Conservation (phyloP, 2,329 filamentous ascomycete species). For the Aspergillus novofumigatus region DNA sequence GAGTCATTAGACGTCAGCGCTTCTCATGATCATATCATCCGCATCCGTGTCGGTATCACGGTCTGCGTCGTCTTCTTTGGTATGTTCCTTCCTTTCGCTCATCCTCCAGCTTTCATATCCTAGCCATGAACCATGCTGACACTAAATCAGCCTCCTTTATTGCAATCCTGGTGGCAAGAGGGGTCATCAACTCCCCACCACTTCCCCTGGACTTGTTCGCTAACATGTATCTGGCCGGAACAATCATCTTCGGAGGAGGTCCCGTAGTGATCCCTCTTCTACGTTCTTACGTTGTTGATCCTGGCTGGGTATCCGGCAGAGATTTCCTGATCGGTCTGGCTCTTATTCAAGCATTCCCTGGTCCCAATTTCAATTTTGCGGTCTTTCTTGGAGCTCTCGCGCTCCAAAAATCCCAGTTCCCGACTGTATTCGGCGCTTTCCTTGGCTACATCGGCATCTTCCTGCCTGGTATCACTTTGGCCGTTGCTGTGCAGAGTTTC, state of each 20-base stretch:
- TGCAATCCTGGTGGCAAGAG: constrained; percentile 49
- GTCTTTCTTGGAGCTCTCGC: constrained; percentile 55
- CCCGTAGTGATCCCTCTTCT: constrained; percentile 63
- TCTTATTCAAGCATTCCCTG: constrained; percentile 66
- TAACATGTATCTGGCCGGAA: constrained; percentile 70
- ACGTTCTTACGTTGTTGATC: constrained; percentile 57
- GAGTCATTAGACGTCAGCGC: neutral
- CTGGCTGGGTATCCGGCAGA: constrained; percentile 65
- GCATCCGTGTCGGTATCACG: constrained; percentile 32
- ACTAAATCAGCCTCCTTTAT: constrained; percentile 48
- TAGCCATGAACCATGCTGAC: neutral
- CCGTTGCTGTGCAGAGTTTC: constrained; percentile 42
- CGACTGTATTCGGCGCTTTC: constrained; percentile 45
- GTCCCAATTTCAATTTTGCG: constrained; percentile 51
- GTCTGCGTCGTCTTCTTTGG: constrained; percentile 49
- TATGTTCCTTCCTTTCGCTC: constrained; percentile 16
- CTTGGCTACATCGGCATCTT: constrained; percentile 48
- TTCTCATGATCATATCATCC: constrained; percentile 30
- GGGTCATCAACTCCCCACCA: constrained; percentile 37
- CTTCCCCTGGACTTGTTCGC: constrained; percentile 60
- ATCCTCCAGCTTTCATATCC: neutral
- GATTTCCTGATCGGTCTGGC: constrained; percentile 71
- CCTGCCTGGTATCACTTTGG: constrained; percentile 32
- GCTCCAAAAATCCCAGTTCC: constrained; percentile 29
- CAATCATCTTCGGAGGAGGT: constrained; percentile 62